Evolutionary conservation across 2,329 filamentous ascomycete species (phyloP).

Genomic region (Didymella pomorum): DNA sequence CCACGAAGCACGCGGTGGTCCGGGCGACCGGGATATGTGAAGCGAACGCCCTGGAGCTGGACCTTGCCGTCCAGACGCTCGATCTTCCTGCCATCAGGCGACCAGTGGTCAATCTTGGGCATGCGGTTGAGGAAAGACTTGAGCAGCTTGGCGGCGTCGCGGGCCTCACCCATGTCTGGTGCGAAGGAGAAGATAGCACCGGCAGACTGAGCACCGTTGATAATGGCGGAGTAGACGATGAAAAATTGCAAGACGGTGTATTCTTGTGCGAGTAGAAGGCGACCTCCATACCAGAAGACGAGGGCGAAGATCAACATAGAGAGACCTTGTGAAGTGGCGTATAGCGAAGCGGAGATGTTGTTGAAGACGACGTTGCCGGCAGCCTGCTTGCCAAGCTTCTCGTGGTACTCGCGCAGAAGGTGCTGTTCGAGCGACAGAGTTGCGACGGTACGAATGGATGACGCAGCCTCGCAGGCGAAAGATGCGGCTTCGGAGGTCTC

Average conservation of each 20-base stretch:
- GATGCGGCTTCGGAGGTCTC: conserved; percentile 81
- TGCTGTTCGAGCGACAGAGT: conserved; percentile 87
- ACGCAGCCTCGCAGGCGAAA: conserved; percentile 93
- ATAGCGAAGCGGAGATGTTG: conserved; percentile 77
- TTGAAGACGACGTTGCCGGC: conserved; percentile 75
- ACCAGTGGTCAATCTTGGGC: conserved; percentile 70
- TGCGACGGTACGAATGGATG: conserved; percentile 93
- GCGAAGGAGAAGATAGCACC: conserved; percentile 94
- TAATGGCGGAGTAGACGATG: conserved; percentile 83
- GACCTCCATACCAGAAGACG: conserved; percentile 51
- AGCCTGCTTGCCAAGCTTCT: conserved; percentile 73
- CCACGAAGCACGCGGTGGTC: conserved; percentile 93
- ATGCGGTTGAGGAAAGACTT: conserved; percentile 84
- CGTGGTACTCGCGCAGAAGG: conserved; percentile 76
- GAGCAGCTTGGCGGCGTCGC: conserved; percentile 81
- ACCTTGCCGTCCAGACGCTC: conserved; percentile 69
- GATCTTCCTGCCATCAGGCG: conserved; percentile 56
- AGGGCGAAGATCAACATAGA: conserved; percentile 56
- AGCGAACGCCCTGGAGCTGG: conserved; percentile 92
- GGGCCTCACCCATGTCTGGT: conserved; percentile 94
- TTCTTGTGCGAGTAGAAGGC: conserved; percentile 51
- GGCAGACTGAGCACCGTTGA: conserved; percentile 91
- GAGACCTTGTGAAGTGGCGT: conserved; percentile 83
- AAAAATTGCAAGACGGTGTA: conserved; percentile 88
- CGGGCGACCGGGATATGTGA: conserved; percentile 89